Evolutionary conservation across 169 alveolate genomes (phyloP), one percentile per base, ranked within the genome.

Genomic region (Plasmodium malariae): DNA sequence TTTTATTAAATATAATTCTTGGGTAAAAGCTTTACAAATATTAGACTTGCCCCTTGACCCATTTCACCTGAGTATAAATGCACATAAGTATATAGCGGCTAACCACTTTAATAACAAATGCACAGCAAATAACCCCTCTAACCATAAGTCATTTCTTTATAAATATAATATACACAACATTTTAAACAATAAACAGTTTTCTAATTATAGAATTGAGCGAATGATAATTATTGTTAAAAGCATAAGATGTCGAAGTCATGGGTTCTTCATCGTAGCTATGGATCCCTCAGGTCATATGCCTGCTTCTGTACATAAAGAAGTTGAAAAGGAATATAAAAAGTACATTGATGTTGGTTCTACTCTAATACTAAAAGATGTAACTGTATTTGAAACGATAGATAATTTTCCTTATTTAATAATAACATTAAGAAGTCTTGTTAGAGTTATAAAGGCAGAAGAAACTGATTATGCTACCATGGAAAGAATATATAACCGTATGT

Each of bases 231-330:
- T 83, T 1, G 71, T 83, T 1, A 83, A 83, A 54, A 83, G 60
- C 17, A 83, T 83, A 3, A 49, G 40, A 32, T 83, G 91, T 34
- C 74, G 68, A 2, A 83, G 26, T 51, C 91, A 83, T 57, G 91
- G 91, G 3, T 83, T 67, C 37, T 83, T 83, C 45, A 32, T 83
- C 9, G 45, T 83, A 4, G 70, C 28, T n/a, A 83, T 83, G 91
- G 91, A 83, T 2, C 91, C 91, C 9, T 83, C 91, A 0, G 91
- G 91, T 1, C 91, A 83, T 2, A 83, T 83, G 91, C 85, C 91
- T 24, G 91, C 91, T 7, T 83, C 85, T 51, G 11, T 83, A 65
- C 91, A 83, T 83, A 67, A 83, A 57, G 91, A 83, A 60, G 72
- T 83, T 21, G 85, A 83, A 60, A 83, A 51, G 34, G 91, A 83